A percentile compares a stretch with the other conserved stretches of the same genome.
phyloP scores from a whole-genome alignment of 805 yeast species.

The Kodamaea restingae region DNA sequence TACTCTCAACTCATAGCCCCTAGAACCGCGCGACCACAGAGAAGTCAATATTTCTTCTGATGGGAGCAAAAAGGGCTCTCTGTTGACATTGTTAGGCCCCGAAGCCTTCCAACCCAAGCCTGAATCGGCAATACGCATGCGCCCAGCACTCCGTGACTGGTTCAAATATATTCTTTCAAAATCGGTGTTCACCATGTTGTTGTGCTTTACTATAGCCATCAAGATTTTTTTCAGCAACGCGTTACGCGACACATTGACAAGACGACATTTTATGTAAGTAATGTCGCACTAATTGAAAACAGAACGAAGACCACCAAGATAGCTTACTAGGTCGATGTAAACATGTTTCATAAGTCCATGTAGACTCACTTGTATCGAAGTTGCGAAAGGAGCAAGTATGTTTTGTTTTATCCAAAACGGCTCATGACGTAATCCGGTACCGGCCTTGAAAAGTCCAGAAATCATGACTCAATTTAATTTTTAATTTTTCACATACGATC shows the following conservation, averaged over 20 bases:
- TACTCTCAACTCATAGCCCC: slow-evolving; percentile 85
- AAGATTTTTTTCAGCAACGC: slow-evolving; percentile 3
- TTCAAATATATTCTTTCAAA: slow-evolving; percentile 89
- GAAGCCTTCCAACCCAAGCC: slow-evolving; percentile 96
- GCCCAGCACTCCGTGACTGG: slow-evolving; percentile 78
- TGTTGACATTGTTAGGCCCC: slow-evolving; percentile 37
- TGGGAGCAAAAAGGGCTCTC: slow-evolving; percentile 84
- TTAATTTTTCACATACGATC: not conserved
- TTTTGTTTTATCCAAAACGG: too few relatives aligned
- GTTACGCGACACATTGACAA: not conserved
- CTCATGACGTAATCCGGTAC: slow-evolving; percentile 1
- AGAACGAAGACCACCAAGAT: not conserved
- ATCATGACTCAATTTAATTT: slow-evolving; percentile 1
- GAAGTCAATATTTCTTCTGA: slow-evolving; percentile 75
- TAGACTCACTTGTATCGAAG: too few relatives aligned
- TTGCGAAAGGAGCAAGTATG: too few relatives aligned
- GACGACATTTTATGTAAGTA: not conserved
- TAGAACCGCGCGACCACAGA: slow-evolving; percentile 89
- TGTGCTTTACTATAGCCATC: not conserved
- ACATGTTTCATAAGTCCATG: too few relatives aligned
- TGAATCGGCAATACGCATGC: slow-evolving; percentile 92
- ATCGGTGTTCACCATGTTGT: slow-evolving; percentile 54
- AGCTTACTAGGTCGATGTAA: too few relatives aligned
- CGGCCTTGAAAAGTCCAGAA: not conserved
- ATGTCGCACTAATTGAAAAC: not conserved